phyloP scores from a whole-genome alignment of 2,329 filamentous ascomycete species.

The Colletotrichum eremochloae region DNA sequence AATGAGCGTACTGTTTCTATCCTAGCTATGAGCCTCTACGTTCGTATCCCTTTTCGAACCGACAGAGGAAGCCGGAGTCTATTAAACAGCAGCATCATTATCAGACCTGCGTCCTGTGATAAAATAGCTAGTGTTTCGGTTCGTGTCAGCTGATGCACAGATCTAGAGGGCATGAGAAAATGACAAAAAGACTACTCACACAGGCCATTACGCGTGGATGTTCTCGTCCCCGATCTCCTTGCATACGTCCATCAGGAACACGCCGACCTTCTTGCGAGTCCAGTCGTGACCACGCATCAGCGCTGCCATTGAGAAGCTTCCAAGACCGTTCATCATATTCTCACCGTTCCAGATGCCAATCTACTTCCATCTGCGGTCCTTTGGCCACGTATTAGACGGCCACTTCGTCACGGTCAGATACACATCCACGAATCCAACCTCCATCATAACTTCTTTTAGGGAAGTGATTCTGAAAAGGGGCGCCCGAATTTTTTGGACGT shows the following conservation, averaged over 20 bases:
- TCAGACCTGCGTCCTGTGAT: conserved; percentile 6
- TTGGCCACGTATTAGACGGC: conserved; percentile 54
- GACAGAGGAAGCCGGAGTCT: not conserved
- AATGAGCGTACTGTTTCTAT: not conserved
- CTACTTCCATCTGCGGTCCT: conserved; percentile 50
- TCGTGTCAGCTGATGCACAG: not conserved
- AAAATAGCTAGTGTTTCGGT: not conserved
- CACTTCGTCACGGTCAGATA: conserved; percentile 48
- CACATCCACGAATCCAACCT: conserved; percentile 51
- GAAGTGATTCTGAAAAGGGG: not conserved
- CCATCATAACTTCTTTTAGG: not conserved
- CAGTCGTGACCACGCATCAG: conserved; percentile 52
- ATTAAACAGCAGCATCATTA: not conserved
- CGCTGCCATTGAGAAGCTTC: conserved; percentile 52
- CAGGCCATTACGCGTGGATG: conserved; percentile 55
- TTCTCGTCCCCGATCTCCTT: conserved; percentile 50
- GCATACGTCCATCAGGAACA: conserved; percentile 52
- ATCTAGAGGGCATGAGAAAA: not conserved
- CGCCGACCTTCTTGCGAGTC: conserved; percentile 50
- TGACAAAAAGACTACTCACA: conserved; percentile 48
- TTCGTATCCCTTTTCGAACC: not conserved
- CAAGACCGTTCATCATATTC: conserved; percentile 51
- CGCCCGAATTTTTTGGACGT: conserved; percentile 23
- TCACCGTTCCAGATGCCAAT: conserved; percentile 51
- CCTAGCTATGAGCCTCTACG: not conserved